Percentiles rank a stretch among this genome's conserved stretches.
These are phyloP conservation scores for Rasamsonia emersonii DNA, from an alignment of 2,329 filamentous ascomycete species.

Conservation along the genomic window DNA sequence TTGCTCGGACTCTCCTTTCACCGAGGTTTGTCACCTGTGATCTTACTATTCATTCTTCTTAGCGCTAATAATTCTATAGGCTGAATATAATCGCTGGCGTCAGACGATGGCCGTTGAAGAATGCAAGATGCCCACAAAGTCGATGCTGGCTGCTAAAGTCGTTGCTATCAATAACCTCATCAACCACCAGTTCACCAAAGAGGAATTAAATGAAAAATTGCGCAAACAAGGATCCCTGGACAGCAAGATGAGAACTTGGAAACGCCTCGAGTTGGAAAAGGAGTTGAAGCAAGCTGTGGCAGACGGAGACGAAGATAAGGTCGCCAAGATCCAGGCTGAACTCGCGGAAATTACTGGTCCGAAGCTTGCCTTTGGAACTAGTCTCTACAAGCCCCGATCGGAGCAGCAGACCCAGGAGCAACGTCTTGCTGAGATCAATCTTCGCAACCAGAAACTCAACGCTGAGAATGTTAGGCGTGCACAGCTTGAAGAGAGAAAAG, in stretches of 20 bases:
- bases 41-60: background rate
- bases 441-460: slow-evolving; percentile 74
- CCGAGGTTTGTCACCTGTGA: slow-evolving; percentile 52
- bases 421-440: slow-evolving; percentile 73
- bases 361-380: slow-evolving; percentile 66
- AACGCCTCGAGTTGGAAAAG: slow-evolving; percentile 59
- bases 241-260: slow-evolving; percentile 56
- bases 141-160: slow-evolving; percentile 61
- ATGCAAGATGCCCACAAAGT: slow-evolving; percentile 64
- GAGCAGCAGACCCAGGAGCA: slow-evolving; percentile 60
- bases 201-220: slow-evolving; percentile 72
- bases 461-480: slow-evolving; percentile 85
- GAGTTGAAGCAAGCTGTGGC: slow-evolving; percentile 59
- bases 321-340: slow-evolving; percentile 41
- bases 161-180: slow-evolving; percentile 72
- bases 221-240: slow-evolving; percentile 60
- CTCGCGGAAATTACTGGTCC: slow-evolving; percentile 41
- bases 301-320: slow-evolving; percentile 53
- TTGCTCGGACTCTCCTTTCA: slow-evolving; percentile 76
- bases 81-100: slow-evolving; percentile 75
- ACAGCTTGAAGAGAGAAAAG: slow-evolving; percentile 69
- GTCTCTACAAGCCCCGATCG: slow-evolving; percentile 49
- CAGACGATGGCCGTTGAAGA: slow-evolving; percentile 64
- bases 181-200: slow-evolving; percentile 71
- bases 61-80: slow-evolving; percentile 34